phyloP scores from a whole-genome alignment of 768 basidiomycete genomes.

The Fomitopsis serialis region DNA sequence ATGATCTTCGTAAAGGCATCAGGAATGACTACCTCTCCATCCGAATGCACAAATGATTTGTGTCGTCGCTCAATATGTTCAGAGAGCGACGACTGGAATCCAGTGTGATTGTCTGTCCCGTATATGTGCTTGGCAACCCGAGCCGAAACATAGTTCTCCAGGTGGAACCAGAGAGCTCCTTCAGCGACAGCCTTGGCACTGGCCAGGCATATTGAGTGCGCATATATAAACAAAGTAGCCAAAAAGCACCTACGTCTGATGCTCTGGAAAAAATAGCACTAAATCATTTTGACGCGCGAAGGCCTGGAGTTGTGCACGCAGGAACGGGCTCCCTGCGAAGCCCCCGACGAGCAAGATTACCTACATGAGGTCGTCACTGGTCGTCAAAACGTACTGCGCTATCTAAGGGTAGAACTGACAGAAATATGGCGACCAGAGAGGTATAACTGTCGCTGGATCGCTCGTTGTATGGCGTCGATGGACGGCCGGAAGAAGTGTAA shows the following conservation, averaged over 20 bases:
- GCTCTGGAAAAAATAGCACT: slow-evolving; percentile 66
- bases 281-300: slow-evolving; percentile 46
- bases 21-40: neutral
- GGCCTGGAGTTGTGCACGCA: slow-evolving; percentile 61
- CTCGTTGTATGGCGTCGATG: slow-evolving; percentile 29
- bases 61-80: slow-evolving; percentile 32
- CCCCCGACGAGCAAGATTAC: slow-evolving; percentile 79
- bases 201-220: neutral
- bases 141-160: slow-evolving; percentile 44
- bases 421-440: neutral
- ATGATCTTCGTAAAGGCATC: neutral
- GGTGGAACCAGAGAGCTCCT: slow-evolving; percentile 36
- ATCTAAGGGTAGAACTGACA: neutral
- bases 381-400: neutral
- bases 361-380: slow-evolving; percentile 29
- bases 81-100: slow-evolving; percentile 27
- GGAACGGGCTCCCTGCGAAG: slow-evolving; percentile 40
- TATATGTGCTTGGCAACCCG: slow-evolving; percentile 45
- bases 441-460: slow-evolving; percentile 2
- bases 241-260: slow-evolving; percentile 52
- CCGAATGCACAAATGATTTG: neutral
- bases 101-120: slow-evolving; percentile 35
- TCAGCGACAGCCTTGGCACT: slow-evolving; percentile 51
- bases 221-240: neutral
- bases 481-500: slow-evolving; percentile 40